Evolutionary conservation across 2,329 filamentous ascomycete species (phyloP), one percentile per base, ranked within the genome.

Genomic region (Westerdykella sp.): DNA sequence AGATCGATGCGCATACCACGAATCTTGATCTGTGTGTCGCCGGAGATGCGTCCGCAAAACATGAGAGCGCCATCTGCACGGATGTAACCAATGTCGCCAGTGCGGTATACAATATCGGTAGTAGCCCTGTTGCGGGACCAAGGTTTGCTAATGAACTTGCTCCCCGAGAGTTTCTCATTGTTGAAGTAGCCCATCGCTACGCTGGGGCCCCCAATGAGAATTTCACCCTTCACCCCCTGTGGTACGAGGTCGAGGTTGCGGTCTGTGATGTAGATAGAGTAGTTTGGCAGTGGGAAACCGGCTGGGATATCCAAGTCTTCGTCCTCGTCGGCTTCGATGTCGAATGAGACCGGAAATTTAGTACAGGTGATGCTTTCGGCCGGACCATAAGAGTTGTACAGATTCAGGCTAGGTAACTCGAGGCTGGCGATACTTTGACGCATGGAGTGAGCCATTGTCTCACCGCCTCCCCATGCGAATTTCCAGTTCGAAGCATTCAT

Each of bases 11-110:
- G 65, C 2, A 71, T 40, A 1, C 72, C 73, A 2, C 64, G 58
- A 1, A 77, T 53, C 49, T 77, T 77, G 47, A 76, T 55, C 35
- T 73, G 66, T 1, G 65, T 69, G 40, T 75, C 71, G 3, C 69
- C 70, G 1, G 45, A 55, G 1, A 70, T 65, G 0, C 72, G 67
- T 0, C 70, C 69, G 5, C 63, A 42, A 23, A 69, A 54, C 1
- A 62, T 40, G 0, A 75, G 49, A 0, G 52, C 46, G 1, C 71
- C 71, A 23, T 70, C 59, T 0, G 44, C 16, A 1, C 43, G 43
- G 18, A 71, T 50, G 2, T 58, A 55, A 1, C 67, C 72, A 13
- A 46, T 51, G 44, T 75, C 71, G 1, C 72, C 71, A 6, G 68
- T 69, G 18, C 18, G 18, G 18, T 21, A 21, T 21, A 21, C 18